These are phyloP conservation scores for Penicillium canescens DNA, from an alignment of 495 filamentous ascomycete species.

Conservation along the genomic window DNA sequence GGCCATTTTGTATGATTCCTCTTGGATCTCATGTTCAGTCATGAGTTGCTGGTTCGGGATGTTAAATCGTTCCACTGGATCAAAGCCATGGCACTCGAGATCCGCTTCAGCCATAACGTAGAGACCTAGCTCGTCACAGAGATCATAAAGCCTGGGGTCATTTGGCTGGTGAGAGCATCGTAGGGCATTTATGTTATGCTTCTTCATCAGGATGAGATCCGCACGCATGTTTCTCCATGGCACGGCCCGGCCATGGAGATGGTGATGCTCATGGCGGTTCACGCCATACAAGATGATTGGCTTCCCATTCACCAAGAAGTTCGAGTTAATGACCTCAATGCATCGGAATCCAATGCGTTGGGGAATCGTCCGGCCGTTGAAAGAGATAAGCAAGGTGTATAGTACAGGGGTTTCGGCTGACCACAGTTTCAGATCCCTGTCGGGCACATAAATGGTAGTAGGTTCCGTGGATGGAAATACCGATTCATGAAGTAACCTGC, in stretches of 20 bases:
- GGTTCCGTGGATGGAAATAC: constrained; percentile 8
- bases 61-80: constrained; percentile 43
- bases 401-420: constrained; percentile 62
- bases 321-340: constrained; percentile 55
- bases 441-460: constrained; percentile 1
- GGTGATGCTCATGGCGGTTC: constrained; percentile 67
- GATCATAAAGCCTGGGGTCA: constrained; percentile 54
- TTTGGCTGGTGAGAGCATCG: constrained; percentile 64
- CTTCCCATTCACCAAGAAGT: constrained; percentile 59
- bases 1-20: constrained; percentile 48
- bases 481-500: not conserved
- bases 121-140: constrained; percentile 67
- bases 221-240: constrained; percentile 53
- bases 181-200: constrained; percentile 64
- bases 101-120: constrained; percentile 74
- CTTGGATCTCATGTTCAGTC: constrained; percentile 55
- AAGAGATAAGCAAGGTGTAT: constrained; percentile 48
- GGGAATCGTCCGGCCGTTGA: constrained; percentile 11
- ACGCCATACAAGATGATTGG: constrained; percentile 60
- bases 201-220: constrained; percentile 66
- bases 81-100: constrained; percentile 67
- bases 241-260: constrained; percentile 56
- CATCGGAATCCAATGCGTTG: constrained; percentile 61
- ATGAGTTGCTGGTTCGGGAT: constrained; percentile 38
- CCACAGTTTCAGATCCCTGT: constrained; percentile 40